Evolutionary conservation across 2,329 filamentous ascomycete genomes (phyloP).

Genomic region (Aaosphaeria pasadenensis): DNA sequence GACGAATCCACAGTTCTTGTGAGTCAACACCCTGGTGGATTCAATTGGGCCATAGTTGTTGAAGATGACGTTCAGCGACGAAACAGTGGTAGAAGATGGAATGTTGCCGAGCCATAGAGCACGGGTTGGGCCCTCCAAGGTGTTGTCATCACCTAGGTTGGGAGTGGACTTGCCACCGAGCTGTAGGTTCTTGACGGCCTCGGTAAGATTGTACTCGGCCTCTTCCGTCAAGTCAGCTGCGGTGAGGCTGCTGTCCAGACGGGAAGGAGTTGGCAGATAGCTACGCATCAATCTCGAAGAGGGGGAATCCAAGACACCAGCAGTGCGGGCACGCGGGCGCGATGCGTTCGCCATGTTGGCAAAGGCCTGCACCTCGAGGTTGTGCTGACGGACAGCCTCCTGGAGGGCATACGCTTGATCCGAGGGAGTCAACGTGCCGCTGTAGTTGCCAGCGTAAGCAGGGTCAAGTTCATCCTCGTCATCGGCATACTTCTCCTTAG

Average conservation of each 20-base stretch:
- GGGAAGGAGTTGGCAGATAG: slow-evolving; percentile 73
- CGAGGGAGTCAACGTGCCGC: slow-evolving; percentile 58
- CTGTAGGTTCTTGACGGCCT: slow-evolving; percentile 79
- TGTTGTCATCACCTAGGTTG: slow-evolving; percentile 72
- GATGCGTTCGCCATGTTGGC: slow-evolving; percentile 78
- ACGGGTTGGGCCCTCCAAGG: slow-evolving; percentile 83
- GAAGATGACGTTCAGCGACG: slow-evolving; percentile 93
- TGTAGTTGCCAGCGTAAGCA: slow-evolving; percentile 55
- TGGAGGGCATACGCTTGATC: slow-evolving; percentile 62
- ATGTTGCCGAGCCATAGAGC: slow-evolving; percentile 98
- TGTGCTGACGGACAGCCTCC: slow-evolving; percentile 82
- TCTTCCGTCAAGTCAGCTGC: slow-evolving; percentile 75
- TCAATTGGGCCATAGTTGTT: slow-evolving; percentile 87
- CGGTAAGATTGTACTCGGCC: slow-evolving; percentile 74
- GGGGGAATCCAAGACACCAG: slow-evolving; percentile 82
- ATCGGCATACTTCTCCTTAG: slow-evolving; percentile 94
- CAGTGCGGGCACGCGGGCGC: slow-evolving; percentile 84
- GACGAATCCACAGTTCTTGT: slow-evolving; percentile 99
- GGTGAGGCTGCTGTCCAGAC: slow-evolving; percentile 72
- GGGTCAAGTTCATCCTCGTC: slow-evolving; percentile 70
- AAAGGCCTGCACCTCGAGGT: slow-evolving; percentile 89
- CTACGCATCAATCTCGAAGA: slow-evolving; percentile 61
- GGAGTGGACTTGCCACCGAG: slow-evolving; percentile 62
- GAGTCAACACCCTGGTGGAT: slow-evolving; percentile 88
- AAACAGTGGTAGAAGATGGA: slow-evolving; percentile 92